Conservation (phyloP, 768 basidiomycete species). For the Suillus plorans region DNA sequence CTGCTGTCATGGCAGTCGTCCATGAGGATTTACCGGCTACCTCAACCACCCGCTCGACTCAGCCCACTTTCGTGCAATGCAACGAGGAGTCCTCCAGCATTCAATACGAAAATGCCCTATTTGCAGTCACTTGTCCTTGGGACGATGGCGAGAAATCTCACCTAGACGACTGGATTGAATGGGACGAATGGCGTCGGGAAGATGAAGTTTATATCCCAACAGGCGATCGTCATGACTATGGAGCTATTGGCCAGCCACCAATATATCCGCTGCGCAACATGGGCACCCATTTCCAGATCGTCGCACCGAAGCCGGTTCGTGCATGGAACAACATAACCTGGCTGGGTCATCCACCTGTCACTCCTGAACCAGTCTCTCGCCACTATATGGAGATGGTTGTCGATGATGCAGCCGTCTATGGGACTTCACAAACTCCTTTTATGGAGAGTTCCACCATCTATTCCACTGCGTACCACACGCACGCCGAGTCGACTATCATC, state of each 20-base stretch:
- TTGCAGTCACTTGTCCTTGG: not conserved
- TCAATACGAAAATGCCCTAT: not conserved
- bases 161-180: not conserved
- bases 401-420: not conserved
- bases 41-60: not conserved
- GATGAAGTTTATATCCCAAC: not conserved
- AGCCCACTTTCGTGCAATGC: not conserved
- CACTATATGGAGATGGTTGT: not conserved
- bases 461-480: too few relatives aligned
- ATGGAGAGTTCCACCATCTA: not conserved
- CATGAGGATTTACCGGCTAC: not conserved
- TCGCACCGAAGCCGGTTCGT: not conserved
- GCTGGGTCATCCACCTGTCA: not conserved
- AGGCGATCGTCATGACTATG: not conserved
- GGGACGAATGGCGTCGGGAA: not conserved
- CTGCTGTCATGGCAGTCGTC: not conserved
- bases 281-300: not conserved
- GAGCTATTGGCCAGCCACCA: not conserved
- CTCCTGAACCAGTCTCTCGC: not conserved
- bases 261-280: not conserved
- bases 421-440: too few relatives aligned
- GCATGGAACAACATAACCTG: not conserved
- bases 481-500: not conserved
- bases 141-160: not conserved
- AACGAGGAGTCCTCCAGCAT: not conserved